Percentiles rank a stretch among this genome's conserved stretches.
These are phyloP conservation scores for Hydrangea macrophylla DNA, from an alignment of 148 eudicot species.

Conservation along the genomic window DNA sequence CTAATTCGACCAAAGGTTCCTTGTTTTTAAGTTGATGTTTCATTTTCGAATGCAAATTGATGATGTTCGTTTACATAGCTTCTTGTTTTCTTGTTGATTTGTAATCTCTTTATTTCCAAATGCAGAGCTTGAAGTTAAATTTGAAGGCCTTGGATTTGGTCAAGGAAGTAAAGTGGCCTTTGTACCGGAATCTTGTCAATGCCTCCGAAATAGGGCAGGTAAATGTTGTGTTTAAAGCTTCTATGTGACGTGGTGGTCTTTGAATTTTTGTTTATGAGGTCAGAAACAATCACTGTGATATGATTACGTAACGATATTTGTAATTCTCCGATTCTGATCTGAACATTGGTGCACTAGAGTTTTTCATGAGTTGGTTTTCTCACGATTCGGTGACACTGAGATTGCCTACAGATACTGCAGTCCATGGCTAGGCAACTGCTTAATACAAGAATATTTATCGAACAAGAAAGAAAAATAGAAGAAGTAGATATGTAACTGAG, in stretches of 20 bases:
- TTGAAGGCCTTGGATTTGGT: slow-evolving; percentile 59
- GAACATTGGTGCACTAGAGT: no score
- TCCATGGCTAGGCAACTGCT: no score
- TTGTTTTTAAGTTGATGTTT: neutral
- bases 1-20: slow-evolving; percentile 58
- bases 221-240: slow-evolving; percentile 1
- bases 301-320: neutral
- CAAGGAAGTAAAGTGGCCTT: slow-evolving; percentile 64
- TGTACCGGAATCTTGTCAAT: slow-evolving; percentile 47
- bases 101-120: neutral
- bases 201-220: slow-evolving; percentile 38
- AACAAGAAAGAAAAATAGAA: no score
- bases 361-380: no score
- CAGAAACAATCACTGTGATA: neutral
- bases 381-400: no score
- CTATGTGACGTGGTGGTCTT: neutral
- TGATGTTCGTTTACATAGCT: slow-evolving; percentile 2
- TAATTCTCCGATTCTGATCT: no score
- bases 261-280: neutral
- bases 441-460: no score
- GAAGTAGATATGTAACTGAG: no score
- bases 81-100: slow-evolving; percentile 4
- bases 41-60: neutral
- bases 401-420: no score
- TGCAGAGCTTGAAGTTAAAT: slow-evolving; percentile 58